These are phyloP conservation scores for Corymbia calophylla DNA, from an alignment of 441 rosid species.

Conservation along the genomic window DNA sequence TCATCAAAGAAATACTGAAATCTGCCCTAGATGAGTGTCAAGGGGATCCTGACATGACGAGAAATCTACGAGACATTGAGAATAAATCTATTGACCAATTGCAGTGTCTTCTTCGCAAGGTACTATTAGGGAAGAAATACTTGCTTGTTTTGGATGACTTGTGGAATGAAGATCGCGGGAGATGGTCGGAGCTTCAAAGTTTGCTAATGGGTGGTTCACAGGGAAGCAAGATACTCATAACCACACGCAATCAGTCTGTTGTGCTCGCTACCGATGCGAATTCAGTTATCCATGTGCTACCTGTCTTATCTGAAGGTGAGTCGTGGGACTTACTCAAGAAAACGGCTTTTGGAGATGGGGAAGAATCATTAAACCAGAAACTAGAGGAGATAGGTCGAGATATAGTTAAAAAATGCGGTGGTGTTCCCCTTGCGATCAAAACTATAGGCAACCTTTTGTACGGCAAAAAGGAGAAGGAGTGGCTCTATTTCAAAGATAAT, in stretches of 20 bases:
- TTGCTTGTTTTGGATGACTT: not conserved
- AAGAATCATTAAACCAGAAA: rapidly evolving
- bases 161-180: not conserved
- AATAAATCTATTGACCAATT: not conserved
- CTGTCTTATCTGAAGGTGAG: rapidly evolving
- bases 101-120: not conserved
- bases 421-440: not conserved
- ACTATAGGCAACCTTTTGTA: not conserved
- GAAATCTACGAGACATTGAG: not conserved
- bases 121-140: not conserved
- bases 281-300: rapidly evolving
- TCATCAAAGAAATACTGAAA: not conserved
- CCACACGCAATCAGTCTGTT: rapidly evolving
- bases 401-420: not conserved
- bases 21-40: not conserved
- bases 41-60: too few species aligned
- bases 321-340: not conserved
- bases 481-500: not conserved
- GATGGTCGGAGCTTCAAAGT: not conserved
- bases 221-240: not conserved
- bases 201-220: not conserved
- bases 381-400: not conserved
- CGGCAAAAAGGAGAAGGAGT: not conserved
- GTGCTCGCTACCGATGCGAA: rapidly evolving
- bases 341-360: not conserved